Evolutionary conservation across 768 basidiomycete species (phyloP).

Genomic region (Daedaleopsis sinensis): DNA sequence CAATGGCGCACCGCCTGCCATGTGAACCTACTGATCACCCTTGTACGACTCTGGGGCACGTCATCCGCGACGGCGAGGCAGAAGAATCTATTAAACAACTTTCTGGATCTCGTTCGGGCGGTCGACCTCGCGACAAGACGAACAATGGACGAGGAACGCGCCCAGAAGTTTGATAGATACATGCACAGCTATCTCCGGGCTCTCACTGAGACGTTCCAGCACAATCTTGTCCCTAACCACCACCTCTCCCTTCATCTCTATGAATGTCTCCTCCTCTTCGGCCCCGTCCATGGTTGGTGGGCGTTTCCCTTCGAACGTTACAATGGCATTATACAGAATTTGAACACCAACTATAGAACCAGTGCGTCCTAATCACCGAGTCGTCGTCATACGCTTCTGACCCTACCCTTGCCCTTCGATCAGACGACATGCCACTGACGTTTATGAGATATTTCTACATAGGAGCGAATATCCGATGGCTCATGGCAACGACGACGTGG

Average conservation of each 20-base stretch:
- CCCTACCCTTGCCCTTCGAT: no score
- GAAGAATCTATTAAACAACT: slow-evolving; percentile 30
- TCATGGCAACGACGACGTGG: neutral
- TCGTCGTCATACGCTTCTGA: no score
- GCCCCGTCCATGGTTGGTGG: slow-evolving; percentile 28
- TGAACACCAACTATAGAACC: neutral
- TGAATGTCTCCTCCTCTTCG: slow-evolving; percentile 29
- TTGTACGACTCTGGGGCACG: slow-evolving; percentile 38
- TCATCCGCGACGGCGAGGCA: slow-evolving; percentile 10
- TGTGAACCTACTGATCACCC: slow-evolving; percentile 37
- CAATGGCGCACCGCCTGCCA: slow-evolving; percentile 38
- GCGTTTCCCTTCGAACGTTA: neutral
- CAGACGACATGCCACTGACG: neutral
- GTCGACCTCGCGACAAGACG: slow-evolving; percentile 29
- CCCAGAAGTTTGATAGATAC: slow-evolving; percentile 6
- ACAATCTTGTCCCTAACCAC: slow-evolving; percentile 30
- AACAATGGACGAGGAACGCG: slow-evolving; percentile 1
- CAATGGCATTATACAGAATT: neutral
- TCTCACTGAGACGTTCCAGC: slow-evolving; percentile 24
- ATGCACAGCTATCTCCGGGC: slow-evolving; percentile 24
- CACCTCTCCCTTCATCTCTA: slow-evolving; percentile 38
- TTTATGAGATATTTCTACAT: slow-evolving; percentile 6
- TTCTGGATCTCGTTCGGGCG: slow-evolving; percentile 26
- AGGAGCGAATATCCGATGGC: neutral
- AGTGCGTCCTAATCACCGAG: no score